Evolutionary conservation across 2,329 filamentous ascomycete genomes (phyloP).

Genomic region (Coleophoma eucalyptorum): DNA sequence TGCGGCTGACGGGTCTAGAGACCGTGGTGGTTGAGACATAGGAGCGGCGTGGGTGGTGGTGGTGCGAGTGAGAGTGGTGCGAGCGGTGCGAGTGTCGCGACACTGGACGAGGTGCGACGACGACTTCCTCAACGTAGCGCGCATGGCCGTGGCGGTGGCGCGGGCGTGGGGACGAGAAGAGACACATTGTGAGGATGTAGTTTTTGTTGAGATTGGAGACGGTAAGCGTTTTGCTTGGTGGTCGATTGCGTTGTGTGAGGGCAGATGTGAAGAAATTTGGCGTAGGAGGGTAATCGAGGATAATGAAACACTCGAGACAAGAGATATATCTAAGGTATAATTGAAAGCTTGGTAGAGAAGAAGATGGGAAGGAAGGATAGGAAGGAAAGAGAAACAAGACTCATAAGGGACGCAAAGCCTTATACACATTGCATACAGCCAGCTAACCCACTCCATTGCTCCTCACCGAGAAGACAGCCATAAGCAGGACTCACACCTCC

Average conservation of each 20-base stretch:
- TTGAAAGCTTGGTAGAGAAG: too few relatives aligned
- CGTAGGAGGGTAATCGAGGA: too few relatives aligned
- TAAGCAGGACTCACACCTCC: too few relatives aligned
- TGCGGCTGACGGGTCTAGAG: conserved; percentile 9
- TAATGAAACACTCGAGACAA: too few relatives aligned
- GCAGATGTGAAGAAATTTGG: not conserved
- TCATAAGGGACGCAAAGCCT: too few relatives aligned
- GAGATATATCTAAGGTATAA: too few relatives aligned
- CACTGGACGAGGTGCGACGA: conserved; percentile 20
- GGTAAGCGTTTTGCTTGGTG: not conserved
- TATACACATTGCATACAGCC: too few relatives aligned
- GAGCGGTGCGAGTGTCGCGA: conserved; percentile 17
- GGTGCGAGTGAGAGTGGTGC: conserved; percentile 10
- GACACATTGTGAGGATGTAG: conserved; percentile 14
- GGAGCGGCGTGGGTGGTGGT: conserved; percentile 10
- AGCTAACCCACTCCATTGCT: too few relatives aligned
- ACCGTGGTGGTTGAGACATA: conserved; percentile 20
- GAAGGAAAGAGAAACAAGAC: too few relatives aligned
- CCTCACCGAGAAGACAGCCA: too few relatives aligned
- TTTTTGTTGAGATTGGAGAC: not conserved
- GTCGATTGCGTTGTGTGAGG: not conserved
- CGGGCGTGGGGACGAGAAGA: conserved; percentile 16
- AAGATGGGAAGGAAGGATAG: too few relatives aligned
- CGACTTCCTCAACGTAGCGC: conserved; percentile 21
- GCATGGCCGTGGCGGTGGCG: conserved; percentile 11